These are phyloP conservation scores for Albophoma yamanashiensis DNA, from an alignment of 2,329 filamentous ascomycete species.

Conservation along the genomic window DNA sequence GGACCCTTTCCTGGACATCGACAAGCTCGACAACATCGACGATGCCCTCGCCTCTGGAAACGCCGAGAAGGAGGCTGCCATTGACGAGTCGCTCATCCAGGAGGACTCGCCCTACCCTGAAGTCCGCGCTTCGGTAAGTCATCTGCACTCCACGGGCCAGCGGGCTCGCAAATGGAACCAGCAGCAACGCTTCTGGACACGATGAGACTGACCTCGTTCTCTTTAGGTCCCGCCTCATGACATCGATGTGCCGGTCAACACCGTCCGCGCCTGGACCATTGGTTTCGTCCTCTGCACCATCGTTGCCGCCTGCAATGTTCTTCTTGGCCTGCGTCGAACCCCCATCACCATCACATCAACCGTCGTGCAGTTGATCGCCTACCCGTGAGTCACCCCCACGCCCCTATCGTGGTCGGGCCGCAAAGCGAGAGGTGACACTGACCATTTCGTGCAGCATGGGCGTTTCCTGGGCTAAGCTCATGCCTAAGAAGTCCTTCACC, in stretches of 20 bases:
- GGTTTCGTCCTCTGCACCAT: slow-evolving; percentile 47
- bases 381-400: slow-evolving; percentile 23
- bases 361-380: slow-evolving; percentile 44
- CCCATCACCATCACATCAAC: slow-evolving; percentile 41
- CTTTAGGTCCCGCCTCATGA: slow-evolving; percentile 26
- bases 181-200: neutral
- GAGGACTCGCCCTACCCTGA: slow-evolving; percentile 35
- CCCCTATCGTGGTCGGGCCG: neutral
- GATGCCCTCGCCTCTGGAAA: slow-evolving; percentile 32
- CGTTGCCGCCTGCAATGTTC: slow-evolving; percentile 44
- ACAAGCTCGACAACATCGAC: slow-evolving; percentile 41
- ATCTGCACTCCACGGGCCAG: neutral
- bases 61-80: slow-evolving; percentile 29
- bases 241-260: slow-evolving; percentile 44
- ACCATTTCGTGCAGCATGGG: slow-evolving; percentile 12
- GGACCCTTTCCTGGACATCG: slow-evolving; percentile 45
- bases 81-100: slow-evolving; percentile 35
- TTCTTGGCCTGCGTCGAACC: slow-evolving; percentile 38
- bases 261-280: slow-evolving; percentile 49
- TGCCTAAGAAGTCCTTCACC: slow-evolving; percentile 19
- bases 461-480: slow-evolving; percentile 18
- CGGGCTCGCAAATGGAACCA: neutral
- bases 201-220: neutral
- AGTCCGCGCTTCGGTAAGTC: slow-evolving; percentile 13
- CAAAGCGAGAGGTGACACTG: neutral